phyloP scores from a whole-genome alignment of 108 stramenopile genomes.

The Nannochloropsis gaditana region DNA sequence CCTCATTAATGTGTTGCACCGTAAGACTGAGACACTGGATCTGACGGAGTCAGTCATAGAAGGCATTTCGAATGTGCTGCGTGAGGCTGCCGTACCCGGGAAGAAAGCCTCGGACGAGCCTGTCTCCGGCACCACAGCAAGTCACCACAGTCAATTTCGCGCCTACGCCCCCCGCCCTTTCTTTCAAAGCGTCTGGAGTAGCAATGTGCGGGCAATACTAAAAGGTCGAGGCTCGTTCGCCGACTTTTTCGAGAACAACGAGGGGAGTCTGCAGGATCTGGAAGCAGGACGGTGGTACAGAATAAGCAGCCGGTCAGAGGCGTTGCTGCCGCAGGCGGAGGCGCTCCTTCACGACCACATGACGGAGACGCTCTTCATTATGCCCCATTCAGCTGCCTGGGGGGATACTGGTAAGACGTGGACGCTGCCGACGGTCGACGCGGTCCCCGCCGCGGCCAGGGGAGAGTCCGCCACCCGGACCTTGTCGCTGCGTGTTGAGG shows the following conservation, averaged over 20 bases:
- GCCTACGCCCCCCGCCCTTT: background rate
- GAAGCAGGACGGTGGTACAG: background rate
- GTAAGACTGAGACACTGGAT: background rate
- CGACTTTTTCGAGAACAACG: background rate
- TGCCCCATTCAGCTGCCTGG: background rate
- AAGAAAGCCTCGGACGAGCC: background rate
- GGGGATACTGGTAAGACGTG: background rate
- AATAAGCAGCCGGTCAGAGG: background rate
- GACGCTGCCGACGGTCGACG: background rate
- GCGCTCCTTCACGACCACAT: conserved; percentile 17
- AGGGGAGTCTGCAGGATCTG: background rate
- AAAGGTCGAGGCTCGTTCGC: background rate
- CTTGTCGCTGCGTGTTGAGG: background rate
- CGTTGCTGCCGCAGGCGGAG: background rate
- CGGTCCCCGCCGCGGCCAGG: background rate
- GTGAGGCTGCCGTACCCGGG: background rate
- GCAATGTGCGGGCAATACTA: conserved; percentile 3
- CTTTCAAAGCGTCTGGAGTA: background rate
- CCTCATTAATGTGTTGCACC: background rate
- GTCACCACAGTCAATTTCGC: background rate
- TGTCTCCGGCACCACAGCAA: background rate
- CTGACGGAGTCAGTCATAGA: background rate
- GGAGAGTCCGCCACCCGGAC: background rate
- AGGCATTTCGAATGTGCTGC: background rate
- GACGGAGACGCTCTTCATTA: background rate